Base-by-base conservation (phyloP, 768 basidiomycete species). In the Cantharellus cinnabarinus region DNA sequence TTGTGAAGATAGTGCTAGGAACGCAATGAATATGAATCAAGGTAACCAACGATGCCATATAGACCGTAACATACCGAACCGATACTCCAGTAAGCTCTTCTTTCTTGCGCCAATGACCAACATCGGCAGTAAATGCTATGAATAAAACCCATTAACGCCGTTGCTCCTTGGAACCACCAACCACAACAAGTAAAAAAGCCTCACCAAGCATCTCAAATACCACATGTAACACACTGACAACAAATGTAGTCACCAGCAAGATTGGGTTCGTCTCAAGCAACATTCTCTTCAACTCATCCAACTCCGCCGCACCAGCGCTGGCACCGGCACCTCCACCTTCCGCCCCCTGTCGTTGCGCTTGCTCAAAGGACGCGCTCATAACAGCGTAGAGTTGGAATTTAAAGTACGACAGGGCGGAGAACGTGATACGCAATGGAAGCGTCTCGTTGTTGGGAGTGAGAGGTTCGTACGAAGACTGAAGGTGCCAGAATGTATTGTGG, bases 261-360 rank as follows among this genome's bases (percentile, higher is more conserved):
- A 57, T 44, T n/a, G 20, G 41, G n/a, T 44, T 55, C 15, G 58
- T 42, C 39, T 89, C 86, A 10, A 83, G 74, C 54, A 99, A 71
- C 85, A 94, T 94, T 60, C 90, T 76, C 73, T 99, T 99, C 65
- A 99, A 71, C 72, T 97, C 94, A 68, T 99, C 94, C 50, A 98
- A 69, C 68, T 98, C 94, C 38, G 80, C 77, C 5, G 73, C 73
- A 29, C 20, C 20, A 29, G 20, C 20, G 20, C 20, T 29, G 38
- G 75, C 74, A 2, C 73, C 72, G 10, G 75, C 76, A 20, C 82
- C 63, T 5, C 65, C 64, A 62, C 56, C 58, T 53, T 64, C 50
- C 35, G 64, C 62, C 42, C 64, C 64, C 61, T 83, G 77, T 67
- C 83, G 81, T n/a, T 80, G 77, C 15, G 87, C 86, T 68, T 91